A percentile compares a stretch with the other conserved stretches of the same genome.
These are phyloP conservation scores for Boletus edulis DNA, from an alignment of 768 basidiomycete genomes.

Conservation along the genomic window DNA sequence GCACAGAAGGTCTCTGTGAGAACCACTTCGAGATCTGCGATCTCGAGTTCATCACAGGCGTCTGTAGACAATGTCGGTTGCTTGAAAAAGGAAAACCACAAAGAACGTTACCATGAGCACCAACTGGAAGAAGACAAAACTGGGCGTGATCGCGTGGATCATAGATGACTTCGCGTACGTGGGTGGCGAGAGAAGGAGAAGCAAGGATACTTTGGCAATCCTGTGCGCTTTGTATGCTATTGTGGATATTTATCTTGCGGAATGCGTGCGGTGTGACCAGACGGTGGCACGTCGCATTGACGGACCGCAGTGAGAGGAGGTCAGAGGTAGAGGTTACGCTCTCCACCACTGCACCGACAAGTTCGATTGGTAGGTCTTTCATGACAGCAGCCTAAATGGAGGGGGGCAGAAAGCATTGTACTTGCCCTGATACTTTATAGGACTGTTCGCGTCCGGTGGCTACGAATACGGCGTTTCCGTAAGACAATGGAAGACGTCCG, in stretches of 20 bases:
- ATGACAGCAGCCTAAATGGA: slow-evolving; percentile 5
- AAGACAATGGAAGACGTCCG: no score
- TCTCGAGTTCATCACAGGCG: slow-evolving; percentile 26
- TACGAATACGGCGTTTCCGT: no score
- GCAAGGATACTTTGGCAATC: slow-evolving; percentile 22
- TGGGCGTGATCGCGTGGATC: slow-evolving; percentile 25
- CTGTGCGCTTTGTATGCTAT: slow-evolving; percentile 27
- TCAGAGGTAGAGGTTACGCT: slow-evolving; percentile 24
- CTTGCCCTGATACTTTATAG: no score
- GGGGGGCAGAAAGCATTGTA: no score
- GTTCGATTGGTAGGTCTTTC: slow-evolving; percentile 28
- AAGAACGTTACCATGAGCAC: slow-evolving; percentile 9
- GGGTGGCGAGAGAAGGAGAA: slow-evolving; percentile 19
- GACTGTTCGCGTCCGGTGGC: no score
- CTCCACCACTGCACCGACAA: slow-evolving; percentile 23
- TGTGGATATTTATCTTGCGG: slow-evolving; percentile 22
- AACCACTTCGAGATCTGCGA: slow-evolving; percentile 31
- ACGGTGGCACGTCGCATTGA: slow-evolving; percentile 26
- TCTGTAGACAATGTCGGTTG: slow-evolving; percentile 8
- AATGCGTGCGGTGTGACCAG: slow-evolving; percentile 27
- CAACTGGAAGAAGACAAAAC: slow-evolving; percentile 22
- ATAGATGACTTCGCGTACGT: slow-evolving; percentile 29
- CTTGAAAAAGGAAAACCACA: no score
- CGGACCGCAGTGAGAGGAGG: slow-evolving; percentile 26
- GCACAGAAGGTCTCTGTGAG: slow-evolving; percentile 27